Percentiles rank a stretch among this genome's conserved stretches.
phyloP scores from a whole-genome alignment of 1,139 yeast genomes.

The Scheffersomyces titani region DNA sequence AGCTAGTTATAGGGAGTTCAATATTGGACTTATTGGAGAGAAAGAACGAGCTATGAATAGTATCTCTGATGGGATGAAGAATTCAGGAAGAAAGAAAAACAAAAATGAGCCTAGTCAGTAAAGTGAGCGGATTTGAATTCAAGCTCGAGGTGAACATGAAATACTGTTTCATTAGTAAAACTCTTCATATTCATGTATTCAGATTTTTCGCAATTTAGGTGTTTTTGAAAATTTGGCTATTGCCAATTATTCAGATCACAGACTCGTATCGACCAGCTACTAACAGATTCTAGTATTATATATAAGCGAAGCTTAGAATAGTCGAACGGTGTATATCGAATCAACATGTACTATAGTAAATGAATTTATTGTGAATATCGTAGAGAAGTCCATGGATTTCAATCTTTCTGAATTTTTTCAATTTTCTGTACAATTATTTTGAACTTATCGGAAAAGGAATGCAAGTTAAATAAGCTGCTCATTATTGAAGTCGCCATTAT shows the following conservation, averaged over 20 bases:
- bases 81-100: too few relatives aligned
- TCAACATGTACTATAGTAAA: not conserved
- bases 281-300: constrained; percentile 42
- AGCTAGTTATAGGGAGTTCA: not conserved
- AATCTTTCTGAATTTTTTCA: not conserved
- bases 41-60: too few relatives aligned
- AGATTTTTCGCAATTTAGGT: too few relatives aligned
- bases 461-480: not conserved
- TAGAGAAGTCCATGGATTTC: not conserved
- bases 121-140: too few relatives aligned
- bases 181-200: too few relatives aligned
- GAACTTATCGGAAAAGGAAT: not conserved
- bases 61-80: too few relatives aligned
- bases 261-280: constrained; percentile 12
- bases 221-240: too few relatives aligned
- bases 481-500: not conserved
- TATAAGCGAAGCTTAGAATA: constrained; percentile 41
- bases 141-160: too few relatives aligned
- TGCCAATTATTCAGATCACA: too few relatives aligned
- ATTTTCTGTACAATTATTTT: not conserved
- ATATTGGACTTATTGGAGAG: too few relatives aligned
- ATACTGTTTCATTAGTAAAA: too few relatives aligned
- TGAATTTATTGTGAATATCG: not conserved
- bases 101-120: too few relatives aligned
- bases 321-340: not conserved